Conservation (phyloP, 192 early-diverging fungal genomes). For the Dimargaris verticillata region DNA sequence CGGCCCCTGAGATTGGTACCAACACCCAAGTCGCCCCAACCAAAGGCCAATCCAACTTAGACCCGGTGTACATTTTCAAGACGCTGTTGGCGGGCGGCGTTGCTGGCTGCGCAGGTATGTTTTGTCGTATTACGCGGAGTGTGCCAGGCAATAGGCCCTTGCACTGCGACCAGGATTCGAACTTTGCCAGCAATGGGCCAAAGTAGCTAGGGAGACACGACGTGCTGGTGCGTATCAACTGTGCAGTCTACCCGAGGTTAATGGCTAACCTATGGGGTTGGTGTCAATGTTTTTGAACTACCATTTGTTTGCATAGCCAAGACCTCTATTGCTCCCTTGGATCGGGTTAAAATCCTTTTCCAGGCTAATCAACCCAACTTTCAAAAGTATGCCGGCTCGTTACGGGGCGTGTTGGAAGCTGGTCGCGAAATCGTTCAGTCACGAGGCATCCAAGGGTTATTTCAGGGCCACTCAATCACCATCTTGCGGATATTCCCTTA, state of each 20-base stretch:
- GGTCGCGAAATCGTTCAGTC: slow-evolving; percentile 48
- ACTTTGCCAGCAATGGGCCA: neutral
- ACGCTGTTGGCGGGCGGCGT: slow-evolving; percentile 38
- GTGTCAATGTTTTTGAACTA: no score
- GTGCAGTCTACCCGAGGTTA: neutral
- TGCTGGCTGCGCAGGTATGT: slow-evolving; percentile 38
- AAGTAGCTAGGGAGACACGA: neutral
- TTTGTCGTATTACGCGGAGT: neutral
- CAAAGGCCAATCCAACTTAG: neutral
- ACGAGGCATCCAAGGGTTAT: slow-evolving; percentile 64
- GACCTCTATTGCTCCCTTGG: slow-evolving; percentile 61
- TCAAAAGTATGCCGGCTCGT: slow-evolving; percentile 33
- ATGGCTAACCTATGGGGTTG: no score
- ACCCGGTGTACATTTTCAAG: slow-evolving; percentile 12
- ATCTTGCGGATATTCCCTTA: slow-evolving; percentile 92
- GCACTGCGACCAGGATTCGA: neutral
- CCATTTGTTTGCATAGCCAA: slow-evolving; percentile 35
- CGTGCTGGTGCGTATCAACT: neutral
- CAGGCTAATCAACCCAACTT: slow-evolving; percentile 60
- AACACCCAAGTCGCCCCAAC: no score
- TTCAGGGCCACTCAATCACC: slow-evolving; percentile 90
- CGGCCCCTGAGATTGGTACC: no score
- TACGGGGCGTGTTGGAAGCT: slow-evolving; percentile 66
- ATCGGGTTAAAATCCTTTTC: slow-evolving; percentile 75
- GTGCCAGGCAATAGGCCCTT: neutral